Evolutionary conservation across 1,139 yeast species (phyloP), one percentile per base, ranked within the genome.

Genomic region (Taiozyma sp.): DNA sequence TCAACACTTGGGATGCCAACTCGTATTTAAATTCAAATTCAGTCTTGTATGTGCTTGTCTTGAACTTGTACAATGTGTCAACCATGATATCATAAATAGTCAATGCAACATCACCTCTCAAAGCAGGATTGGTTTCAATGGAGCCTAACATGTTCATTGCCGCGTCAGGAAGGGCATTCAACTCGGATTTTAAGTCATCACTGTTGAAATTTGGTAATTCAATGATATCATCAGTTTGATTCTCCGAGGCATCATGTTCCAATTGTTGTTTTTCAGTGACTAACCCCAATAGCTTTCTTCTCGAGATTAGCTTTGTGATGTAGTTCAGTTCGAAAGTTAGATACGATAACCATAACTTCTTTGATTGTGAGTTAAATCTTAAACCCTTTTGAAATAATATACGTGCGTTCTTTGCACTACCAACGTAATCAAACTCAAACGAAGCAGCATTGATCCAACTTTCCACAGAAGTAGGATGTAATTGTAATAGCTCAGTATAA

Each of bases 381-480:
- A 95, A 73, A 37, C 86, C 96, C 58, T 88, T 79, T 67, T 91
- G 97, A 69, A 91, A 83, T 45, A 93, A 76, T 13, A 81, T 79
- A 68, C 99, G 79, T 19, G 98, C 95, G 44, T 96, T 95, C 63
- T 86, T 82, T 49, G 96, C 90, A 61, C 90, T 88, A 47, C 93
- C 88, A 68, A 93, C 90, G 43, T 78, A 79, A 61, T 93, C 97
- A 62, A 88, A 84, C 69, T 95, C 98, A 68, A 89, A 90, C 65
- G 88, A 88, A 46, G 98, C 97, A 26, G 97, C 97, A 62, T 90
- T 80, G 48, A 93, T 80, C 99, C 99, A 95, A 14, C 95, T 88
- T 60, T 85, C 85, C 2, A 90, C 80, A 63, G 90, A 88, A 49
- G 88, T 79, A n/a, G 99, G 98, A 64, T 93, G 98, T 56, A 89